Conservation (phyloP, 768 basidiomycete species). For the Leccinum uliginosum region DNA sequence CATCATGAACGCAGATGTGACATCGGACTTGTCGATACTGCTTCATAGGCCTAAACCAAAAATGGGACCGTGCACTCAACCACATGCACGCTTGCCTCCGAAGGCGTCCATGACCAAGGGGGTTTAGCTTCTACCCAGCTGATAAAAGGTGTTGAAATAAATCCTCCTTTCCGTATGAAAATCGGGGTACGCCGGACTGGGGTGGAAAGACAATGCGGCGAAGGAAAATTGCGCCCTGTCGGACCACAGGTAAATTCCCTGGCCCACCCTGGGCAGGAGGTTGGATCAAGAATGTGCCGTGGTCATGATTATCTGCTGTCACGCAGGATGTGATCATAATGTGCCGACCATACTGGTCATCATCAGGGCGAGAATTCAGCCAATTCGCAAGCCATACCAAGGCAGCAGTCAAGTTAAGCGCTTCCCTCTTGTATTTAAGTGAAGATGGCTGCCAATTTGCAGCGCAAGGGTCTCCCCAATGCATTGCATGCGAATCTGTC, state of each 20-base stretch:
- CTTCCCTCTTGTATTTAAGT: constrained; percentile 1
- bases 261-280: neutral
- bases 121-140: too few relatives aligned
- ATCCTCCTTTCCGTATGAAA: neutral
- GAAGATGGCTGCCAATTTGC: neutral
- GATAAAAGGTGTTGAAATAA: too few relatives aligned
- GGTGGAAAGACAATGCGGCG: neutral
- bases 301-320: neutral
- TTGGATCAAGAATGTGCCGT: constrained; percentile 1
- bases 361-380: constrained; percentile 1
- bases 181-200: neutral
- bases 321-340: constrained; percentile 2
- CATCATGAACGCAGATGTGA: too few relatives aligned
- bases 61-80: too few relatives aligned
- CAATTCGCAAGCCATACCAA: constrained; percentile 6
- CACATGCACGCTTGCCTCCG: too few relatives aligned
- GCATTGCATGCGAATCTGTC: constrained; percentile 3
- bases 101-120: too few relatives aligned
- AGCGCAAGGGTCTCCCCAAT: constrained; percentile 1
- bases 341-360: constrained; percentile 2
- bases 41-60: too few relatives aligned
- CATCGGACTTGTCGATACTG: too few relatives aligned
- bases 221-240: constrained; percentile 2
- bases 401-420: constrained; percentile 5
- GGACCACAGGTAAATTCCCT: neutral